Evolutionary conservation across 2,329 filamentous ascomycete species (phyloP).

Genomic region (Pseudodiploospora longispora): DNA sequence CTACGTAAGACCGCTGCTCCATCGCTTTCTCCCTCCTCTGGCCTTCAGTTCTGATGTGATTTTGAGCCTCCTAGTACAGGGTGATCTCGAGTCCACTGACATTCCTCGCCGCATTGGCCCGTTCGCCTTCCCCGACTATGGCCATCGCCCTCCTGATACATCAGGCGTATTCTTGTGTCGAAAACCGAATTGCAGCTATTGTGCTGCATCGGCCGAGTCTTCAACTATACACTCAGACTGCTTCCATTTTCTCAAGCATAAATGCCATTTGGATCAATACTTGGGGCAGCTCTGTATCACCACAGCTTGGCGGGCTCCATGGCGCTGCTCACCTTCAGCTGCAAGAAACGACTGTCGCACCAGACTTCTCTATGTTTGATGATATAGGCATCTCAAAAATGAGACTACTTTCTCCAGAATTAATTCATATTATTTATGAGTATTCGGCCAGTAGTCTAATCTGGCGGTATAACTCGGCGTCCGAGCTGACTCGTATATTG

Average conservation of each 20-base stretch:
- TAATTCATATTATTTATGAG: neutral
- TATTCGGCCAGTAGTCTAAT: neutral
- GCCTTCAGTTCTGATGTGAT: neutral
- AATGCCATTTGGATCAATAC: neutral
- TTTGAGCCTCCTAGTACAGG: neutral
- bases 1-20: neutral
- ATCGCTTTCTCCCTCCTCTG: neutral
- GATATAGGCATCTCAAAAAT: neutral
- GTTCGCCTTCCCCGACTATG: neutral
- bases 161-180: neutral
- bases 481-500: neutral
- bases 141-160: neutral
- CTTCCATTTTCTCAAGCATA: neutral
- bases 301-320: neutral
- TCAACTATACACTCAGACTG: neutral
- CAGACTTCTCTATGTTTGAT: neutral
- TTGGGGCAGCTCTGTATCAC: neutral
- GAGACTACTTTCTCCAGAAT: neutral
- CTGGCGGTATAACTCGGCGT: neutral
- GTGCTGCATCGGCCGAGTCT: neutral
- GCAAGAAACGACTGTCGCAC: neutral
- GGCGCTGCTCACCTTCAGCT: neutral
- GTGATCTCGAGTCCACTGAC: neutral
- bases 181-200: neutral
- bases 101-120: neutral